phyloP scores from a whole-genome alignment of 129 eudicot genomes.

The Arctium lappa region DNA sequence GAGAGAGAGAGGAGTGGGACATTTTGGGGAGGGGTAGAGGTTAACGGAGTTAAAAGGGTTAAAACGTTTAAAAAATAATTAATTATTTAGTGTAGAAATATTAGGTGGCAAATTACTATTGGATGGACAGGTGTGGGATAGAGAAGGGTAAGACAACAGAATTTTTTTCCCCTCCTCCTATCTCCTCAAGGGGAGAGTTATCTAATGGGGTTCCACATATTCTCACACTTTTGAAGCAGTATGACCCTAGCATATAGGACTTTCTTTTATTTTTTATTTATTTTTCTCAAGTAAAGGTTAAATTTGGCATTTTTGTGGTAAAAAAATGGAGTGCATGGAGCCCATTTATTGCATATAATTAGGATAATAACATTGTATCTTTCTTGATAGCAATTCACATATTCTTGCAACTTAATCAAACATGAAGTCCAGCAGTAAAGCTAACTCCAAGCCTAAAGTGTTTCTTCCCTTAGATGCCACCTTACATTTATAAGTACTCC shows the following conservation, averaged over 20 bases:
- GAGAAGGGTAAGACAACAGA: no score
- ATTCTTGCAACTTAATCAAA: slow-evolving; percentile 53
- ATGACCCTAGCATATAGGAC: neutral
- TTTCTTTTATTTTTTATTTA: neutral
- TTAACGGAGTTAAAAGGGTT: no score
- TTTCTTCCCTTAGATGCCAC: slow-evolving; percentile 48
- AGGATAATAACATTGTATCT: slow-evolving; percentile 43
- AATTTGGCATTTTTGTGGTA: neutral
- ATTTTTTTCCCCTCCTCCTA: no score
- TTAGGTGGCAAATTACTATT: no score
- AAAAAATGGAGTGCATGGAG: slow-evolving; percentile 2
- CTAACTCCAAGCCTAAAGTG: slow-evolving; percentile 55
- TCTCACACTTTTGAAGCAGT: neutral
- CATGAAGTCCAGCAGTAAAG: slow-evolving; percentile 53
- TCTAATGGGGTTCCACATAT: neutral
- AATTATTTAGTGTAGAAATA: no score
- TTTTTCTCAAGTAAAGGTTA: neutral
- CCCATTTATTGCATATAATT: slow-evolving; percentile 19
- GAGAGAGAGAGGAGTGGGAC: no score
- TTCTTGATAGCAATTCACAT: slow-evolving; percentile 31
- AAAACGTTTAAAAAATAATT: no score
- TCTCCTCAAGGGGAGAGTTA: neutral
- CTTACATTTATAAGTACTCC: slow-evolving; percentile 23
- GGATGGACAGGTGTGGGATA: no score
- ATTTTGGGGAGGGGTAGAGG: no score